Evolutionary conservation across 2,329 filamentous ascomycete species (phyloP).

Genomic region (Fusarium camptoceras): DNA sequence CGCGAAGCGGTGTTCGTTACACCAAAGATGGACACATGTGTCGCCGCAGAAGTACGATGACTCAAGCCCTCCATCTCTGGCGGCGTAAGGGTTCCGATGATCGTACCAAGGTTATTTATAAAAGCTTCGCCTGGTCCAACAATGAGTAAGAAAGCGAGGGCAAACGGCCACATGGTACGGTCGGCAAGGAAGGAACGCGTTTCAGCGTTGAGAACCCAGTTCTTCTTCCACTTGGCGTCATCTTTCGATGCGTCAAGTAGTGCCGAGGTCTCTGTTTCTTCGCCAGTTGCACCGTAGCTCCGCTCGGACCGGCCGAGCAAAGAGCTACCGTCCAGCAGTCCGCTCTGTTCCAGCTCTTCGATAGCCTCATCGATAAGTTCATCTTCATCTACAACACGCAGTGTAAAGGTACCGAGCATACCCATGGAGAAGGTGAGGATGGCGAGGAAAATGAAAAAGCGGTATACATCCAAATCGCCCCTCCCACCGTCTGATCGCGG

Average conservation of each 20-base stretch:
- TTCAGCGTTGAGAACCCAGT: slow-evolving; percentile 90
- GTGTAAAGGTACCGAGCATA: slow-evolving; percentile 76
- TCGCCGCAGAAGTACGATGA: slow-evolving; percentile 73
- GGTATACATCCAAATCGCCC: slow-evolving; percentile 78
- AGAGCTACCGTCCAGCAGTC: slow-evolving; percentile 79
- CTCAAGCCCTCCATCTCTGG: slow-evolving; percentile 59
- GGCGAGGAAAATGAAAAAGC: slow-evolving; percentile 88
- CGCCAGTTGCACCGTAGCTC: slow-evolving; percentile 71
- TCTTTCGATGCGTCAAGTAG: slow-evolving; percentile 56
- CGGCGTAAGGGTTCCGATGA: slow-evolving; percentile 85
- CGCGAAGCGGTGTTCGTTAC: slow-evolving; percentile 91
- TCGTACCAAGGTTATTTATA: slow-evolving; percentile 95
- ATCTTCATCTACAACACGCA: slow-evolving; percentile 85
- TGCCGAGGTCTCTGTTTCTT: slow-evolving; percentile 61
- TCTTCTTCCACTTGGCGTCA: slow-evolving; percentile 77
- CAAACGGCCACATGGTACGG: slow-evolving; percentile 95
- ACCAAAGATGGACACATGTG: slow-evolving; percentile 92
- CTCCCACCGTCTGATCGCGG: slow-evolving; percentile 70
- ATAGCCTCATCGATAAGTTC: slow-evolving; percentile 91
- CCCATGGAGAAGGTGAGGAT: slow-evolving; percentile 78
- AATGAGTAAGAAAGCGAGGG: slow-evolving; percentile 90
- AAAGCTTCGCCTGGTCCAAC: slow-evolving; percentile 97
- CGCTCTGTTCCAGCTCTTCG: slow-evolving; percentile 90
- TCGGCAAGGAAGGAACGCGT: slow-evolving; percentile 87
- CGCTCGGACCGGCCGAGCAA: slow-evolving; percentile 71